Evolutionary conservation across 768 basidiomycete genomes (phyloP), one percentile per base, ranked within the genome.

Genomic region (Leccinellum albellum): DNA sequence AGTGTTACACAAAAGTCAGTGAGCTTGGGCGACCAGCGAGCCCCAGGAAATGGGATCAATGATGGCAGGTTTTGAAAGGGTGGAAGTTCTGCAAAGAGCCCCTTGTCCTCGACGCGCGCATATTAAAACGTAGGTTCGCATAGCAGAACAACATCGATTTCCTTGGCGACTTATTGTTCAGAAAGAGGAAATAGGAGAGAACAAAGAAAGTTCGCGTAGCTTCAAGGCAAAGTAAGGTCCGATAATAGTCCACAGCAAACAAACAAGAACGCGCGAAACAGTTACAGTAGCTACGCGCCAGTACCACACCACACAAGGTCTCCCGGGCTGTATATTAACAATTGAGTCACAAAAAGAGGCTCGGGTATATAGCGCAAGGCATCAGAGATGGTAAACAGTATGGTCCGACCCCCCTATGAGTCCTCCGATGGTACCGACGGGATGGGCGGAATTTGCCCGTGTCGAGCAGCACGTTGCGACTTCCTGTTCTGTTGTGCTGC

Each of bases 401-500:
- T 49, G 28, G 35, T n/a, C n/a, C 35, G 17, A 37, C 17, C 33
- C 29, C 29, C 37, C 52, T 57, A 70, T 26, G 63, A 48, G 26
- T 58, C 57, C 20, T 57, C 58, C 5, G 70, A 54, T 8, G 75
- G 72, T 23, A 75, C 59, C 3, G 67, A 57, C 6, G 70, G 73
- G 20, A 76, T 31, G 24, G 65, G 57, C 37, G 70, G 70, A 29
- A 50, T 54, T 9, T 66, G 61, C 33, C 50, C 68, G n/a, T 73
- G 71, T 4, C 75, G 73, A 9, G 80, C 31, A 31, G 31, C 78
- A 53, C 88, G 79, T 65, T 82, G 83, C 35, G 80, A 70, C 69
- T 81, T 86, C 61, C 84, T 82, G 61, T 79, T 75, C 64, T 83
- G 80, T 13, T 76, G 74, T 58, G 84, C 85, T 57, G 80, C 81